Conservation (phyloP, 371 early-diverging fungal genomes). For the Mortierella sp. region DNA sequence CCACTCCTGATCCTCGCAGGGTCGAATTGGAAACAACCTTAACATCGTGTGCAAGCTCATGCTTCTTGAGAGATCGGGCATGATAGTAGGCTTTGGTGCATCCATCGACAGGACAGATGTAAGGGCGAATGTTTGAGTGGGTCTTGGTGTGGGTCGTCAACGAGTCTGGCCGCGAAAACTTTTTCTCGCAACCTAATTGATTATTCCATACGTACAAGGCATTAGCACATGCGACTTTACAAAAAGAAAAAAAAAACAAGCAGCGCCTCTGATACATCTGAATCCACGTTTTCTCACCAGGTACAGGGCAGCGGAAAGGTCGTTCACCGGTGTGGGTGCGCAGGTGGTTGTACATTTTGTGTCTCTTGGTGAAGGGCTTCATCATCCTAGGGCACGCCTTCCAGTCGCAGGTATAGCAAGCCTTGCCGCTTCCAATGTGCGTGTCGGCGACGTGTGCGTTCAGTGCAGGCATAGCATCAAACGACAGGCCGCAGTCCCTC, state of each 20-base stretch:
- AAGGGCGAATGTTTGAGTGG: slow-evolving; percentile 82
- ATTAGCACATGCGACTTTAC: too few species aligned
- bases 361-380: slow-evolving; percentile 89
- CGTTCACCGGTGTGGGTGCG: slow-evolving; percentile 91
- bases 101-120: slow-evolving; percentile 68
- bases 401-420: slow-evolving; percentile 89
- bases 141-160: slow-evolving; percentile 91
- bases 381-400: slow-evolving; percentile 79
- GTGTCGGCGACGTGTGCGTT: slow-evolving; percentile 71
- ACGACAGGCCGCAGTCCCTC: slow-evolving; percentile 66
- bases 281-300: slow-evolving; percentile 22
- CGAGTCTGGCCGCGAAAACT: slow-evolving; percentile 90
- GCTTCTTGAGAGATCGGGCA: slow-evolving; percentile 83
- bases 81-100: slow-evolving; percentile 87
- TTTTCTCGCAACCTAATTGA: slow-evolving; percentile 78
- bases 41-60: slow-evolving; percentile 69
- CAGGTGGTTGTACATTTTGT: slow-evolving; percentile 91
- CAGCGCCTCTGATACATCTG: too few species aligned
- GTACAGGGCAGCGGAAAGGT: slow-evolving; percentile 72
- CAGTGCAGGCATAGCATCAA: slow-evolving; percentile 64
- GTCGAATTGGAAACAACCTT: slow-evolving; percentile 19
- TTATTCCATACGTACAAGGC: too few species aligned
- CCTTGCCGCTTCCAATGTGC: slow-evolving; percentile 79
- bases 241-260: slow-evolving; percentile 19
- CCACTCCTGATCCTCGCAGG: slow-evolving; percentile 39